A percentile compares a stretch with the other conserved stretches of the same genome.
These are phyloP conservation scores for Spathaspora passalidarum DNA, from an alignment of 805 yeast species.

Conservation along the genomic window DNA sequence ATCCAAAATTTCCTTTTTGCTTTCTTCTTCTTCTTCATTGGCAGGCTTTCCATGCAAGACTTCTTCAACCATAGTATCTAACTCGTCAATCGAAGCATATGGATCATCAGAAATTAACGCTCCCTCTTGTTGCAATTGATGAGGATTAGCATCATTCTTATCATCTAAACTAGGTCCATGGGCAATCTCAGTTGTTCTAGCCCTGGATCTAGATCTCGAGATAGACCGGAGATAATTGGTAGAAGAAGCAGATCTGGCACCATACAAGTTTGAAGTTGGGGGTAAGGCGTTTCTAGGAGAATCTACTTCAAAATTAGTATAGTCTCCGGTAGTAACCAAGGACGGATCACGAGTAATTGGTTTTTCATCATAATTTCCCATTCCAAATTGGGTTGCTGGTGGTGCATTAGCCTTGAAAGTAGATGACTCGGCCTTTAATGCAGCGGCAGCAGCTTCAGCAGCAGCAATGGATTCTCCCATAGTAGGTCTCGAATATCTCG, in stretches of 20 bases:
- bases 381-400: neutral
- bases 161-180: slow-evolving; percentile 15
- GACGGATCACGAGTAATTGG: slow-evolving; percentile 29
- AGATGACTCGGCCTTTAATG: neutral
- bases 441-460: slow-evolving; percentile 29
- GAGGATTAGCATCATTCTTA: slow-evolving; percentile 28
- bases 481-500: slow-evolving; percentile 40
- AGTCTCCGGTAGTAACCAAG: slow-evolving; percentile 44
- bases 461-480: slow-evolving; percentile 46
- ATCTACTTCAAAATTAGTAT: slow-evolving; percentile 44
- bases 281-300: slow-evolving; percentile 16
- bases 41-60: slow-evolving; percentile 26
- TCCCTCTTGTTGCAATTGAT: slow-evolving; percentile 52
- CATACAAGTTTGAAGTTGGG: slow-evolving; percentile 18
- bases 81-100: slow-evolving; percentile 43
- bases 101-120: slow-evolving; percentile 53
- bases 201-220: slow-evolving; percentile 62
- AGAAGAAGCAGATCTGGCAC: slow-evolving; percentile 41
- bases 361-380: slow-evolving; percentile 12
- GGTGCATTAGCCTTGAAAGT: neutral
- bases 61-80: slow-evolving; percentile 48
- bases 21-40: neutral
- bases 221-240: slow-evolving; percentile 61
- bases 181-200: slow-evolving; percentile 13
- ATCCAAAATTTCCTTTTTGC: slow-evolving; percentile 1